Conservation (phyloP, 768 basidiomycete species). For the Lactarius psammicola region DNA sequence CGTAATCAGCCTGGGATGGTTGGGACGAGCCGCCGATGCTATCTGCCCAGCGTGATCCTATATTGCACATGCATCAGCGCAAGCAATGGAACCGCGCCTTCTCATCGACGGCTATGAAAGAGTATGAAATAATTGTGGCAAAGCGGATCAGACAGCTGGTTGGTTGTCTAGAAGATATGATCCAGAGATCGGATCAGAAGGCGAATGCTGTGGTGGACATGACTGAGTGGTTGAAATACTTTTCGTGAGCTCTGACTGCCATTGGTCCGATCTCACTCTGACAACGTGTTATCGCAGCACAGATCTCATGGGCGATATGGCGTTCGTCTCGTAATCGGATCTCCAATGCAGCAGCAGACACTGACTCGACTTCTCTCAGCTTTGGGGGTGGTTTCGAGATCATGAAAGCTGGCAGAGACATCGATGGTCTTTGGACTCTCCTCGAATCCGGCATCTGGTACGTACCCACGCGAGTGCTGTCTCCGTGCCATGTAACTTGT, state of each 20-base stretch:
- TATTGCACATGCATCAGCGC: conserved; percentile 46
- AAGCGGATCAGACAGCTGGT: conserved; percentile 43
- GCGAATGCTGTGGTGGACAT: conserved; percentile 33
- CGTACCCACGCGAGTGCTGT: background rate
- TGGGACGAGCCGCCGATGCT: conserved; percentile 36
- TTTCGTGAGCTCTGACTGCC: conserved; percentile 36
- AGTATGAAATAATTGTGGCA: conserved; percentile 44
- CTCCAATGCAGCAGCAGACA: too few species aligned
- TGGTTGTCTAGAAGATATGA: conserved; percentile 35
- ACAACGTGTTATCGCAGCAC: conserved; percentile 32
- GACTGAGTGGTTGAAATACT: conserved; percentile 40
- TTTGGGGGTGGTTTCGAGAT: conserved; percentile 2
- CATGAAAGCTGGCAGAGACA: background rate
- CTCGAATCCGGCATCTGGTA: background rate
- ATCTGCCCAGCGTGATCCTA: conserved; percentile 41
- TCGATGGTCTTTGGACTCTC: background rate
- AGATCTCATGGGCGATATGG: conserved; percentile 46
- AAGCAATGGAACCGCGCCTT: conserved; percentile 51
- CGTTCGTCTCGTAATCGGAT: conserved; percentile 30
- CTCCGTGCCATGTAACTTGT: background rate
- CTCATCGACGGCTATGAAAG: conserved; percentile 45
- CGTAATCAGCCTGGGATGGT: background rate
- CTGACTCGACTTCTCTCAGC: background rate
- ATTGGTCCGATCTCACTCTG: too few species aligned
- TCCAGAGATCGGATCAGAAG: conserved; percentile 23